Percentiles rank a stretch among this genome's conserved stretches.
Evolutionary conservation across 768 basidiomycete species (phyloP).

Genomic region (Polyporus arcularius): DNA sequence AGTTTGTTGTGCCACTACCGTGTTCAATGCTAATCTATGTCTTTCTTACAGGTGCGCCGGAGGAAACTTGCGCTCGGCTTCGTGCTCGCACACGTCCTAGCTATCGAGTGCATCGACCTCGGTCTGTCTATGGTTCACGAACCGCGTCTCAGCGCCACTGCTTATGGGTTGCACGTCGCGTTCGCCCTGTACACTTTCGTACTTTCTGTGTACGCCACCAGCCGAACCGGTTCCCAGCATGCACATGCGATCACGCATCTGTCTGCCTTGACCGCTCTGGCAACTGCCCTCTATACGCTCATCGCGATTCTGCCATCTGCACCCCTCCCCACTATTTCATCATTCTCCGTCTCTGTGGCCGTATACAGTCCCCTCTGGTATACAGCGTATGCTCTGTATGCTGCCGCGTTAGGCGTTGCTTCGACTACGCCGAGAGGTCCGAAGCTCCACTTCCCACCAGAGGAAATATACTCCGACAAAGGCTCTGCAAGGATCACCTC

Average conservation of each 20-base stretch:
- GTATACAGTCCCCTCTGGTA: constrained; percentile 45
- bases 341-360: constrained; percentile 24
- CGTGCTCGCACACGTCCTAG: constrained; percentile 47
- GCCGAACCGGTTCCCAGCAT: constrained; percentile 42
- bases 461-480: constrained; percentile 75
- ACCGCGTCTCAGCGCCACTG: constrained; percentile 31
- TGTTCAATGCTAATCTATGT: background rate
- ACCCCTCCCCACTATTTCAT: constrained; percentile 32
- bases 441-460: constrained; percentile 67
- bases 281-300: constrained; percentile 43
- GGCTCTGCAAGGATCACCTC: constrained; percentile 60
- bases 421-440: constrained; percentile 71
- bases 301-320: constrained; percentile 60
- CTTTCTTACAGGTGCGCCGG: constrained; percentile 49
- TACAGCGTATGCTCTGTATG: constrained; percentile 50
- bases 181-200: constrained; percentile 65
- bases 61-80: constrained; percentile 55
- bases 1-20: constrained; percentile 16
- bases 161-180: constrained; percentile 45
- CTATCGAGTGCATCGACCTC: constrained; percentile 53
- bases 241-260: constrained; percentile 55
- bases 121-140: constrained; percentile 50
- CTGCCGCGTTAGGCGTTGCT: constrained; percentile 43
- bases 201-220: constrained; percentile 52
- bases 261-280: constrained; percentile 52